Conservation (phyloP, 2,329 filamentous ascomycete genomes). For the Claviceps purpurea region DNA sequence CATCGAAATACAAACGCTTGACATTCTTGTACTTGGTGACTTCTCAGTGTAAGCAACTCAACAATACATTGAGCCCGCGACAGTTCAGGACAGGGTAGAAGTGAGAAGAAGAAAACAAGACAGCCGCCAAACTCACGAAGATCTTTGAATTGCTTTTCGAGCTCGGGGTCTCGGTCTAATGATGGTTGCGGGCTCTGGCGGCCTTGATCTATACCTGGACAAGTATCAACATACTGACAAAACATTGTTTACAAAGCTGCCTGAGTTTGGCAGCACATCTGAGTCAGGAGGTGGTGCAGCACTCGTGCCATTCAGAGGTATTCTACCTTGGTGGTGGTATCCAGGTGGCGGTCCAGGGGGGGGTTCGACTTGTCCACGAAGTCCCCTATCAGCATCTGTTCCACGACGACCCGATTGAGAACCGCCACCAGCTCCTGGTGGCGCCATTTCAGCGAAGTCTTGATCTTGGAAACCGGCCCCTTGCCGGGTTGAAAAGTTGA, state of each 20-base stretch:
- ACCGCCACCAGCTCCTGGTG: conserved; percentile 25
- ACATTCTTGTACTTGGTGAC: conserved; percentile 96
- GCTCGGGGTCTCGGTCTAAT: conserved; percentile 30
- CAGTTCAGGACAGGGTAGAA: background rate
- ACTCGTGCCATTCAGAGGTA: conserved; percentile 28
- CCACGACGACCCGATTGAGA: conserved; percentile 31
- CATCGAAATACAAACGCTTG: conserved; percentile 94
- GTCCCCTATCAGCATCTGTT: conserved; percentile 34
- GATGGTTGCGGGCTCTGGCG: conserved; percentile 45
- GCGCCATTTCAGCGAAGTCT: conserved; percentile 32
- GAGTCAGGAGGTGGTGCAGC: conserved; percentile 25
- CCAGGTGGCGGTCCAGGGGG: conserved; percentile 34
- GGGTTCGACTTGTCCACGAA: conserved; percentile 29
- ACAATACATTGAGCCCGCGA: background rate
- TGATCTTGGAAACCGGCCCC: conserved; percentile 9
- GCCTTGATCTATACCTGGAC: conserved; percentile 29
- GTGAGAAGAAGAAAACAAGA: background rate
- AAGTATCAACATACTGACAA: conserved; percentile 29
- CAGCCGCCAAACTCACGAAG: conserved; percentile 29
- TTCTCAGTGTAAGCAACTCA: conserved; percentile 23
- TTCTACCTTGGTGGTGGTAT: conserved; percentile 40
- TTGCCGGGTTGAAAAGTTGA: background rate
- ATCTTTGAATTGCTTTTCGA: conserved; percentile 44
- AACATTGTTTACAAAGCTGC: conserved; percentile 27
- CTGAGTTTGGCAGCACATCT: conserved; percentile 16